Conservation (phyloP, 768 basidiomycete species). For the Lactarius indigo region DNA sequence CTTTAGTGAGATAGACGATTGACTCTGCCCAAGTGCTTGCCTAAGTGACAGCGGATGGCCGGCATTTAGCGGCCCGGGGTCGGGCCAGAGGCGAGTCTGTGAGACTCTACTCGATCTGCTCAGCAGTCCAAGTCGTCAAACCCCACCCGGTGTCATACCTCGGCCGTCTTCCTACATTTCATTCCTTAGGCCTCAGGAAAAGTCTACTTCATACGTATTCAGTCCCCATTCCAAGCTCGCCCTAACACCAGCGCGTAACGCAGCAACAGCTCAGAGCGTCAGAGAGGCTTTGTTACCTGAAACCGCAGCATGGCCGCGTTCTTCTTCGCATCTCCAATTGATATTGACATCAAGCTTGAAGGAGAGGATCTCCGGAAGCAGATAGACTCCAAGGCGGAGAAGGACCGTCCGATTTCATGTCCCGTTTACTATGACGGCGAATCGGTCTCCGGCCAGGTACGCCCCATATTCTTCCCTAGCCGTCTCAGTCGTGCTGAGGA, state of each 20-base stretch:
- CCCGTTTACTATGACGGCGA: slow-evolving; percentile 97
- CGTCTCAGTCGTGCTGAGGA: neutral
- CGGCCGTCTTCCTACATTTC: neutral
- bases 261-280: neutral
- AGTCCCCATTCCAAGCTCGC: neutral
- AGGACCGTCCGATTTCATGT: slow-evolving; percentile 79
- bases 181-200: neutral
- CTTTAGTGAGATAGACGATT: too few relatives aligned
- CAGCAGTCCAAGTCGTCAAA: neutral
- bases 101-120: neutral
- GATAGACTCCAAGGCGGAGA: slow-evolving; percentile 86
- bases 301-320: slow-evolving; percentile 68
- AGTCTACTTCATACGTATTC: neutral
- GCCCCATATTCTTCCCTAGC: slow-evolving; percentile 13
- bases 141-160: neutral
- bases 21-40: too few relatives aligned
- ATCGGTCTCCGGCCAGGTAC: slow-evolving; percentile 81
- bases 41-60: too few relatives aligned
- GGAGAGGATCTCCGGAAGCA: slow-evolving; percentile 86
- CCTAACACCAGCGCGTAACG: neutral
- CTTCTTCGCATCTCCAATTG: slow-evolving; percentile 89
- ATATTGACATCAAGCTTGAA: slow-evolving; percentile 85
- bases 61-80: neutral
- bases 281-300: neutral
- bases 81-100: neutral